Conservation (phyloP, 176 grass and related monocot species). For the Poa pratensis region DNA sequence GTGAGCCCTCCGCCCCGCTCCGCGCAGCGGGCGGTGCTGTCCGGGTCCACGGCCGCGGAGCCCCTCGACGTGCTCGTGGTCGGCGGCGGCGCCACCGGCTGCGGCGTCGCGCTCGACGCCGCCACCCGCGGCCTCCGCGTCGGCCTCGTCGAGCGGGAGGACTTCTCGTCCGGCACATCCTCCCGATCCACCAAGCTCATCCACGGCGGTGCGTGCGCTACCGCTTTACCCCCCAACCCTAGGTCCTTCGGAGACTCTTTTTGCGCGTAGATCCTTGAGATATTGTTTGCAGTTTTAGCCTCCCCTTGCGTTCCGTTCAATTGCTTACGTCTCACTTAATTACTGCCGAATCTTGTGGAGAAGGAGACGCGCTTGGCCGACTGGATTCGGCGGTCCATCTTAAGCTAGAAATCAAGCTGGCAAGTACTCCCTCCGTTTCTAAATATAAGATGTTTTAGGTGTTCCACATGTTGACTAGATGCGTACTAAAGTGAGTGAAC, state of each 20-base stretch:
- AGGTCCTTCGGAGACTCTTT: not conserved
- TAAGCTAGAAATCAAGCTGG: no score
- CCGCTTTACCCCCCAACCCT: not conserved
- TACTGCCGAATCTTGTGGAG: not conserved
- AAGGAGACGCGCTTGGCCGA: not conserved
- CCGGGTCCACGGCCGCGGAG: slow-evolving; percentile 54
- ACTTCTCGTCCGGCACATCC: slow-evolving; percentile 94
- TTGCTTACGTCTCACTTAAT: slow-evolving; percentile 2
- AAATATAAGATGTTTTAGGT: no score
- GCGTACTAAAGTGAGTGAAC: no score
- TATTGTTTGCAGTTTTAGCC: not conserved
- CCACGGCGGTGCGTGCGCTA: slow-evolving; percentile 69
- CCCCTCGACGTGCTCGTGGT: slow-evolving; percentile 85
- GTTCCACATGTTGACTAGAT: no score
- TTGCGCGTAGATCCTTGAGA: not conserved
- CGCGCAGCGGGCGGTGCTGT: slow-evolving; percentile 64
- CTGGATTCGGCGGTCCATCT: not conserved
- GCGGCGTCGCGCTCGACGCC: slow-evolving; percentile 82
- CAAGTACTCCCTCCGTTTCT: no score
- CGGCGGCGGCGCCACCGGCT: slow-evolving; percentile 85
- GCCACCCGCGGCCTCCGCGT: slow-evolving; percentile 85
- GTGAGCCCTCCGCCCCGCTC: slow-evolving; percentile 59
- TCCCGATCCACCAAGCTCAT: slow-evolving; percentile 95
- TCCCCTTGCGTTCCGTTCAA: not conserved
- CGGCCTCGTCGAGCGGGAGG: slow-evolving; percentile 93